Evolutionary conservation across 768 basidiomycete species (phyloP).

Genomic region (Fomitopsis serialis): DNA sequence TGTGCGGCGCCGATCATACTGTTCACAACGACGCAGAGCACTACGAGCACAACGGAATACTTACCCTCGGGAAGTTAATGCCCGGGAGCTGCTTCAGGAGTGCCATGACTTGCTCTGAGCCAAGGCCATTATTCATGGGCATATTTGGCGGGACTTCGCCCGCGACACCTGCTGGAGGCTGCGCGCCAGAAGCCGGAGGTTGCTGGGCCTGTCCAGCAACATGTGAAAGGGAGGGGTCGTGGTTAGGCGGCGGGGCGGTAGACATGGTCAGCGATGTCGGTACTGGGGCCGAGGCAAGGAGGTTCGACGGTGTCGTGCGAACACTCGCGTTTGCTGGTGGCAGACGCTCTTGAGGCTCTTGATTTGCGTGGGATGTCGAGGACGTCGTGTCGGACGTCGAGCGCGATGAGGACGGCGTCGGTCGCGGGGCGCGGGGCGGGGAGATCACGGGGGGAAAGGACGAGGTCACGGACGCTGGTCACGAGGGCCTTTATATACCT

Average conservation of each 20-base stretch:
- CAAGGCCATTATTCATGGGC: constrained; percentile 22
- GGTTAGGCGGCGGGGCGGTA: constrained; percentile 13
- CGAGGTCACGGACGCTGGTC: constrained; percentile 36
- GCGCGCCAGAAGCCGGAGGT: constrained; percentile 10
- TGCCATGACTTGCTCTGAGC: constrained; percentile 53
- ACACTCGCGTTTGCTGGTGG: background rate
- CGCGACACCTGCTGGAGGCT: background rate
- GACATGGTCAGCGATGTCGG: constrained; percentile 10
- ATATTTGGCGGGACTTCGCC: background rate
- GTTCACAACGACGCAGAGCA: constrained; percentile 4
- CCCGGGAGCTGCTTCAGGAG: constrained; percentile 51
- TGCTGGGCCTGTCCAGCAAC: constrained; percentile 7
- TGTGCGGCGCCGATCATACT: background rate
- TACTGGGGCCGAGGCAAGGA: background rate
- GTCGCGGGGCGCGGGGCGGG: constrained; percentile 13
- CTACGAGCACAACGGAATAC: constrained; percentile 3
- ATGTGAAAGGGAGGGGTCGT: constrained; percentile 16
- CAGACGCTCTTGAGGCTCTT: background rate
- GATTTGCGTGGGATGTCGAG: background rate
- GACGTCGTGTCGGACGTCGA: background rate
- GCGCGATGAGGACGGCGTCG: constrained; percentile 6
- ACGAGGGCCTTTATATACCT: constrained; percentile 33
- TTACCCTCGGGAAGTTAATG: constrained; percentile 45
- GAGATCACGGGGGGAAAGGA: constrained; percentile 37
- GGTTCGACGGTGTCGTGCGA: background rate